Evolutionary conservation across 2,329 filamentous ascomycete species (phyloP), one percentile per base, ranked within the genome.

Genomic region (Fusarium zealandicum): DNA sequence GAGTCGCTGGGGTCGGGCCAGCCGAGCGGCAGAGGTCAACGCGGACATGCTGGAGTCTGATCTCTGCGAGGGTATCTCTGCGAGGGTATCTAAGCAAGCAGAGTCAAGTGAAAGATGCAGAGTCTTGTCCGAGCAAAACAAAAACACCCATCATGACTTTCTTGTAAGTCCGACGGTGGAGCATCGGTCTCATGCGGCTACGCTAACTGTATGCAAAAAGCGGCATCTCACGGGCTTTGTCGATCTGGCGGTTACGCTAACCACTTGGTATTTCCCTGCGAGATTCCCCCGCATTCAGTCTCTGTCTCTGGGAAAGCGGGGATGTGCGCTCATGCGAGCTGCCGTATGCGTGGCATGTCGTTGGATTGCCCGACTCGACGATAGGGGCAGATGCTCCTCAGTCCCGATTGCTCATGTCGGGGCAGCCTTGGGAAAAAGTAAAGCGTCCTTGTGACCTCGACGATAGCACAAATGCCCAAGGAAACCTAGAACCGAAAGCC

Each of bases 211-310:
- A 44, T 44, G 31, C 25, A 20, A 4, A 27, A 32, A 43, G 4
- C 31, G 41, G 32, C 33, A 37, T 46, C 16, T 28, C 33, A 30
- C 32, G 33, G 33, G 9, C 22, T 45, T 20, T n/a, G n/a, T n/a
- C n/a, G n/a, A n/a, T n/a, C n/a, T n/a, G n/a, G 43, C 43, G 43
- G 43, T 20, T 46, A 46, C 43, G 43, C 43, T 46, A 46, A 46
- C 43, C 43, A 16, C 14, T 9, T 45, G 20, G 6, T 18, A 1
- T 17, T 16, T 35, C 5, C 5, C 9, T 13, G 22, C 33, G 13
- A 38, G 43, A 46, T 46, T 31, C 18, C 42, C 35, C 43, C 43
- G 43, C 43, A 46, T 20, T 28, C n/a, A 18, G 4, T 38, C 14
- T 18, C 30, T 37, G 37, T 46, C 43, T 46, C 16, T 37, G 11